Evolutionary conservation across 495 filamentous ascomycete genomes (phyloP).

Genomic region (Penicillium nucicola): DNA sequence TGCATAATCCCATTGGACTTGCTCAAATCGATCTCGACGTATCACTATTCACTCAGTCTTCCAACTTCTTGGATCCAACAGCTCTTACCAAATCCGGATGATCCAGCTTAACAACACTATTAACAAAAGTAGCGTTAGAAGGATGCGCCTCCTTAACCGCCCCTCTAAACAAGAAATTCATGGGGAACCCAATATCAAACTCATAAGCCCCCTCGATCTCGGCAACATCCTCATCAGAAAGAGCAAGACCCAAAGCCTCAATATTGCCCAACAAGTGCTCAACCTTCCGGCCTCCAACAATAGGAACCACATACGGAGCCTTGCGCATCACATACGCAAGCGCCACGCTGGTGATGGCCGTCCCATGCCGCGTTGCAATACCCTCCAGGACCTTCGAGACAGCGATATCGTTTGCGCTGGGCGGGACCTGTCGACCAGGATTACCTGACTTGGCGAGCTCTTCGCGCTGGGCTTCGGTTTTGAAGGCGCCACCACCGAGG

Average conservation of each 20-base stretch:
- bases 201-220: conserved; percentile 60
- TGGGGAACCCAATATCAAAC: conserved; percentile 64
- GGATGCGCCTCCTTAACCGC: conserved; percentile 20
- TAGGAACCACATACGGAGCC: conserved; percentile 73
- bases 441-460: conserved; percentile 17
- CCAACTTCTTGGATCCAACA: conserved; percentile 15
- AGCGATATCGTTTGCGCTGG: conserved; percentile 11
- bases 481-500: conserved; percentile 53
- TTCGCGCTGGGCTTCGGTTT: conserved; percentile 17
- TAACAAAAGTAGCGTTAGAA: conserved; percentile 10
- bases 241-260: conserved; percentile 54
- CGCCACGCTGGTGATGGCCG: conserved; percentile 48
- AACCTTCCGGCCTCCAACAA: conserved; percentile 64
- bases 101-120: conserved; percentile 19
- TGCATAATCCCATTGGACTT: not conserved
- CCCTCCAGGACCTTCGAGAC: conserved; percentile 57
- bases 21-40: not conserved
- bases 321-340: conserved; percentile 74
- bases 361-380: conserved; percentile 55
- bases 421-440: conserved; percentile 15
- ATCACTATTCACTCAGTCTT: conserved; percentile 3
- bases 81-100: conserved; percentile 19
- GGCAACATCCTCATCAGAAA: conserved; percentile 59
- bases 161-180: conserved; percentile 40
- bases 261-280: conserved; percentile 68